phyloP scores from a whole-genome alignment of 345 rosid species.

The Turnera subulata region DNA sequence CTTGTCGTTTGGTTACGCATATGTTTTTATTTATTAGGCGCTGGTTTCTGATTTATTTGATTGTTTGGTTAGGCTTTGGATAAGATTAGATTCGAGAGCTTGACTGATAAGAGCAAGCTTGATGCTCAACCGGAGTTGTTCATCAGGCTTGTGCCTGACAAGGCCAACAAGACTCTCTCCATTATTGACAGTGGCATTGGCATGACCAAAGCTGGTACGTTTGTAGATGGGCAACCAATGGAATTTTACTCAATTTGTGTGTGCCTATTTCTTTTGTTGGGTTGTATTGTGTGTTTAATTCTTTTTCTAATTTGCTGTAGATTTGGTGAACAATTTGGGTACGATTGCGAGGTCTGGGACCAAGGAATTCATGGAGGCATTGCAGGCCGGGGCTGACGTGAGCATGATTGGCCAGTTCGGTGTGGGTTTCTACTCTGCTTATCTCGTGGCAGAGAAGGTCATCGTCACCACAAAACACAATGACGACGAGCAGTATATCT shows the following conservation, averaged over 20 bases:
- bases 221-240: no score
- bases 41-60: no score
- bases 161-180: constrained; percentile 61
- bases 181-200: constrained; percentile 80
- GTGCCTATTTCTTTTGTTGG: not conserved
- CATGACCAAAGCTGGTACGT: constrained; percentile 95
- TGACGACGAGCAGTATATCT: constrained; percentile 76
- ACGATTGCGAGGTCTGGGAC: constrained; percentile 93
- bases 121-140: constrained; percentile 82
- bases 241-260: not conserved
- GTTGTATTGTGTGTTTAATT: not conserved
- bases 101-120: constrained; percentile 86
- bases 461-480: constrained; percentile 77
- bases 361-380: constrained; percentile 89
- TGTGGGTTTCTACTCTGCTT: constrained; percentile 94
- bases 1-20: not conserved
- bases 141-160: constrained; percentile 70
- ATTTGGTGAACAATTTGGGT: constrained; percentile 83
- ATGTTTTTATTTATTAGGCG: no score
- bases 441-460: constrained; percentile 80
- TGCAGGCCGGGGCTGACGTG: constrained; percentile 91
- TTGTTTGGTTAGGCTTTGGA: constrained; percentile 57
- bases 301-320: constrained; percentile 16
- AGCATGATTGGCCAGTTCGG: constrained; percentile 95
- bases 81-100: constrained; percentile 68